Evolutionary conservation across 225 moss, liverwort and hornwort species (phyloP).

Genomic region (Marchantia paleacea): DNA sequence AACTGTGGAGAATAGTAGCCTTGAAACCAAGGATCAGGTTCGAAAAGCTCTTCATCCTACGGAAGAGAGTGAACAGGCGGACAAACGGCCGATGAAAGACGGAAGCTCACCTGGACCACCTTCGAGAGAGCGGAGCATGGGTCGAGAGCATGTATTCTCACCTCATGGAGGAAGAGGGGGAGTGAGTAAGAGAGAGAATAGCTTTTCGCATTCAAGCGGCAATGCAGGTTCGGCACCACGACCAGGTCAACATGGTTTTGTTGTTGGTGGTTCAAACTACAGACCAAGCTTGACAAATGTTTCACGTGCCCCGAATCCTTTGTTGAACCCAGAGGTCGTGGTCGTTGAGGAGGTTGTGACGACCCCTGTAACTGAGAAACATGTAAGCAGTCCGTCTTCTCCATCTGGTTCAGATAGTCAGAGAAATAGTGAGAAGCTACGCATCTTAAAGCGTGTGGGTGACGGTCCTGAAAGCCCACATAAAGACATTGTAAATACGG

Average conservation of each 20-base stretch:
- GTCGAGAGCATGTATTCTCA: constrained; percentile 29
- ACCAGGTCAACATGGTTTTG: constrained; percentile 24
- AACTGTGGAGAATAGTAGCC: constrained; percentile 14
- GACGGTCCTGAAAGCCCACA: constrained; percentile 54
- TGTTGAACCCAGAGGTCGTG: background rate
- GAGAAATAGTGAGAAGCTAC: constrained; percentile 47
- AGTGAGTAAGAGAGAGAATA: constrained; percentile 50
- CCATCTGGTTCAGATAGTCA: constrained; percentile 51
- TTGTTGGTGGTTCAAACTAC: constrained; percentile 15
- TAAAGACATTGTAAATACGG: constrained; percentile 34
- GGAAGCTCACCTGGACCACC: constrained; percentile 22
- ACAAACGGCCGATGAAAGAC: constrained; percentile 49
- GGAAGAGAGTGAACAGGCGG: constrained; percentile 50
- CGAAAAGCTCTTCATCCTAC: constrained; percentile 34
- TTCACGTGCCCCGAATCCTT: background rate
- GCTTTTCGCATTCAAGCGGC: constrained; percentile 26
- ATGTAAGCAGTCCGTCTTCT: constrained; percentile 27
- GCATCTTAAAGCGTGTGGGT: constrained; percentile 45
- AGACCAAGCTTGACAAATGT: constrained; percentile 41
- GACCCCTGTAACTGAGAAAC: constrained; percentile 48
- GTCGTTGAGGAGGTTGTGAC: constrained; percentile 31
- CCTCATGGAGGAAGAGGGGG: constrained; percentile 39
- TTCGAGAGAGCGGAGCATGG: constrained; percentile 34
- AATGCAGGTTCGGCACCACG: constrained; percentile 27
- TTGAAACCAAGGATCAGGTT: constrained; percentile 37